Base-by-base conservation (phyloP, 148 eudicot genomes). In the Dysphania ambrosioides region DNA sequence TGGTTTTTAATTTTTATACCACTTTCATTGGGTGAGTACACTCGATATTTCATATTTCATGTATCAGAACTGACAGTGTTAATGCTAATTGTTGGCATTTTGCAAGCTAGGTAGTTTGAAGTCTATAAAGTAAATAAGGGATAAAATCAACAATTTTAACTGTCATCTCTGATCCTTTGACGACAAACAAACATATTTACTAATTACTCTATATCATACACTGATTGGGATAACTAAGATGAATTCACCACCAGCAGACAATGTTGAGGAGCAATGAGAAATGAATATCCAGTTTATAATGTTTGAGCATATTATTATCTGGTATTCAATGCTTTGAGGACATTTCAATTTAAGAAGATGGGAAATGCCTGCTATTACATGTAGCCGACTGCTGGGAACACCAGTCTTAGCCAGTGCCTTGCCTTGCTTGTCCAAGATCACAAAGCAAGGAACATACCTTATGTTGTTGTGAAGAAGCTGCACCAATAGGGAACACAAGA, bases 391-490 rank as follows among this genome's bases (percentile, higher is more conserved):
- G 80, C 74, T 80, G 24, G 98, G 99, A 71, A 95, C 84, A 8
- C 99, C 97, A 0, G 99, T 92, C 82, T 95, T 95, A 41, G 94
- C 99, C 58, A 95, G 51, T 8, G 91, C 99, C 75, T 75, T 82
- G n/a, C 99, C 99, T 24, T 88, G 26, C 64, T 92, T 90, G 88
- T 95, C 97, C 74, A 95, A 78, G 10, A 95, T 76, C 44, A 95
- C 97, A 75, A 95, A 95, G 92, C 99, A 95, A n/a, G 99, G 99
- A 47, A 95, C 99, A 69, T 95, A 95, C 82, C 77, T 87, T 30
- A 95, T 90, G 80, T 90, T 97, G 75, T 95, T 92, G 72, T 95
- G 97, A 51, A 95, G 94, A 31, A 95, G 88, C 99, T 95, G 91
- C 85, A 87, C 36, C 64, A 55, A 72, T 68, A 76, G 6, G 42